Percentiles rank a stretch among this genome's conserved stretches.
Conservation (phyloP, 179 eudicot genomes). For the Spinacia oleracea region DNA sequence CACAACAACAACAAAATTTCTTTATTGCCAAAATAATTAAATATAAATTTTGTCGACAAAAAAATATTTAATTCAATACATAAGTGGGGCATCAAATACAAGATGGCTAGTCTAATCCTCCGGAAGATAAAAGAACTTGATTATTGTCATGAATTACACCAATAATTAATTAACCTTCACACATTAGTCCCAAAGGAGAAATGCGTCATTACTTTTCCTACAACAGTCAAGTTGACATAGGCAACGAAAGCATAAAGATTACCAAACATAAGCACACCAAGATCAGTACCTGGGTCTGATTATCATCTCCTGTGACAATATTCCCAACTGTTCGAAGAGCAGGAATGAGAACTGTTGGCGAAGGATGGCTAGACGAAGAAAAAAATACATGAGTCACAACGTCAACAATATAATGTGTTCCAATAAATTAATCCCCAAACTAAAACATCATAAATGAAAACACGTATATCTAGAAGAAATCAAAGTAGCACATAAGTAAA, state of each 20-base stretch:
- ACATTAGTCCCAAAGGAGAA: no score
- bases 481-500: constrained; percentile 21
- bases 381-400: constrained; percentile 13
- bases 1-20: no score
- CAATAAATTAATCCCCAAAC: not conserved
- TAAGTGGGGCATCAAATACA: no score
- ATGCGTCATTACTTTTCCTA: no score
- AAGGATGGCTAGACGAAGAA: constrained; percentile 41
- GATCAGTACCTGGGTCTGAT: constrained; percentile 59
- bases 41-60: no score
- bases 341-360: constrained; percentile 56
- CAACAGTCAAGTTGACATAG: no score
- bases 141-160: no score
- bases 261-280: not conserved
- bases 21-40: no score
- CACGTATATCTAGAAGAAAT: not conserved
- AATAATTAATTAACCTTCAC: no score
- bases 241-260: not conserved
- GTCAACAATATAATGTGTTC: not conserved
- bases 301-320: constrained; percentile 70
- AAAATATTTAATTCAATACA: no score
- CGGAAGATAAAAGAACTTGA: no score
- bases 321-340: constrained; percentile 74
- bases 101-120: no score
- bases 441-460: not conserved